Conservation (phyloP, 371 early-diverging fungal species). For the Smittium culicis region DNA sequence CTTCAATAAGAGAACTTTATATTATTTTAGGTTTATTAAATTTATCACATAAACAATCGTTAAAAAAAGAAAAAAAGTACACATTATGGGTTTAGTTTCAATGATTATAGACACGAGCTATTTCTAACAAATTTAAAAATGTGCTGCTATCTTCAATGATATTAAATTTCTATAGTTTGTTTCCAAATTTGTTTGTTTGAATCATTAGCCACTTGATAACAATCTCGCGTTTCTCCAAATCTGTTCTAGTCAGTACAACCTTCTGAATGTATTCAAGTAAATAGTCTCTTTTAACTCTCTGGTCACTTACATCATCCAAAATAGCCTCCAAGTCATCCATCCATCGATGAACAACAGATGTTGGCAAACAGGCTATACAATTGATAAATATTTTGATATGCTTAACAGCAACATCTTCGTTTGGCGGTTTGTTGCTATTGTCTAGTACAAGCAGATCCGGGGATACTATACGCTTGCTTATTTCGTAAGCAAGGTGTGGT, state of each 20-base stretch:
- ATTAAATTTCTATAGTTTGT: too few species aligned
- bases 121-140: too few species aligned
- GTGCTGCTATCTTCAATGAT: too few species aligned
- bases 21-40: too few species aligned
- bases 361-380: not conserved
- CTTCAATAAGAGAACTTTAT: too few species aligned
- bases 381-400: not conserved
- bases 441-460: not conserved
- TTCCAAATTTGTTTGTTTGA: too few species aligned
- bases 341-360: not conserved
- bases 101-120: too few species aligned
- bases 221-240: not conserved
- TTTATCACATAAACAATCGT: too few species aligned
- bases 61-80: too few species aligned
- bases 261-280: not conserved
- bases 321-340: not conserved
- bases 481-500: not conserved
- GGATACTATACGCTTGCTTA: not conserved
- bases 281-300: not conserved
- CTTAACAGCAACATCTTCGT: not conserved
- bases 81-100: too few species aligned
- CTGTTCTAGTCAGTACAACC: not conserved
- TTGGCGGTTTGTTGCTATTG: not conserved
- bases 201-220: not conserved
- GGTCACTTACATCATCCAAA: not conserved